Conservation (phyloP, 306 rosid species). For the Rosa lucieae region DNA sequence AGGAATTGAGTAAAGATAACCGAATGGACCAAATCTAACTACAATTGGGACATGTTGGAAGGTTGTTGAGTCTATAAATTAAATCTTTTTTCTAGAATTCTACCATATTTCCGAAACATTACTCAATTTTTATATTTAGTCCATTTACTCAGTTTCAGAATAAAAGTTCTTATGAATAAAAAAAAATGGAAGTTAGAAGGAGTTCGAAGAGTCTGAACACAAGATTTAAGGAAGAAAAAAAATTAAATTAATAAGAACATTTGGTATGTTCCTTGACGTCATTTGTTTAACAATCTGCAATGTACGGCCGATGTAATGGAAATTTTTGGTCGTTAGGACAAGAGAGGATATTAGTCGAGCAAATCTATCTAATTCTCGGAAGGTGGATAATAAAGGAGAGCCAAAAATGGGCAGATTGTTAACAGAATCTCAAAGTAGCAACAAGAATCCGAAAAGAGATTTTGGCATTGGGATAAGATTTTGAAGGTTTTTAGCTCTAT, state of each 20-base stretch:
- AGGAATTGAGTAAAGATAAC: neutral
- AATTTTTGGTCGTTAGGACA: neutral
- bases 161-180: too few relatives aligned
- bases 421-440: too few relatives aligned
- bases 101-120: too few relatives aligned
- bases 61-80: neutral
- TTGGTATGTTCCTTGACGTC: neutral
- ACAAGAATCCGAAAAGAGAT: too few relatives aligned
- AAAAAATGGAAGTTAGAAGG: neutral
- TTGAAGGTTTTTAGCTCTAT: neutral
- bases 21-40: too few relatives aligned
- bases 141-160: too few relatives aligned
- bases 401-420: too few relatives aligned
- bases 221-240: neutral
- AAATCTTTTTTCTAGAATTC: too few relatives aligned
- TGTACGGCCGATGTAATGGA: neutral
- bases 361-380: neutral
- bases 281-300: neutral
- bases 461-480: neutral
- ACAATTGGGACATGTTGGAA: neutral
- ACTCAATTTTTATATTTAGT: too few relatives aligned
- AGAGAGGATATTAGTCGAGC: too few relatives aligned
- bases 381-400: neutral
- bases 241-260: neutral
- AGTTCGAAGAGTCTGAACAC: neutral